Evolutionary conservation across 2,329 filamentous ascomycete genomes (phyloP).

Genomic region (Diplodia scrobiculata): DNA sequence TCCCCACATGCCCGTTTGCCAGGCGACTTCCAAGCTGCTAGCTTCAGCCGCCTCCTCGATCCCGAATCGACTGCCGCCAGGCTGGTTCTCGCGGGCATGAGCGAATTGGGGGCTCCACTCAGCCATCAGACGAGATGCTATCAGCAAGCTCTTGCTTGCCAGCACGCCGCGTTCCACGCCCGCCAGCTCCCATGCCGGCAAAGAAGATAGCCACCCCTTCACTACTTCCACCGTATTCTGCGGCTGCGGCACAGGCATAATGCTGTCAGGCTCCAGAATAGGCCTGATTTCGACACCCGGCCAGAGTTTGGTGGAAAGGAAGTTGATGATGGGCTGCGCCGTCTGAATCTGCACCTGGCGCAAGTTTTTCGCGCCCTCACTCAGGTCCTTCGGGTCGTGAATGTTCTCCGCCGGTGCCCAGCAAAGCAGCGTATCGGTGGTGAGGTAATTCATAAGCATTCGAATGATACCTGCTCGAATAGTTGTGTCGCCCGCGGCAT

Average conservation of each 20-base stretch:
- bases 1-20: slow-evolving; percentile 90
- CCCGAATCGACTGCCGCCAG: slow-evolving; percentile 60
- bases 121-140: slow-evolving; percentile 72
- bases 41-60: slow-evolving; percentile 79
- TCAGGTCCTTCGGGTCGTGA: slow-evolving; percentile 49
- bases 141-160: slow-evolving; percentile 82
- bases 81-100: slow-evolving; percentile 51
- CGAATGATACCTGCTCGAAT: slow-evolving; percentile 66
- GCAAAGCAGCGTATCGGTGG: slow-evolving; percentile 90
- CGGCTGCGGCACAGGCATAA: slow-evolving; percentile 73
- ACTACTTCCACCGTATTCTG: slow-evolving; percentile 76
- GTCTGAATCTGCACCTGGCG: slow-evolving; percentile 71
- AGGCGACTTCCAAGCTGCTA: slow-evolving; percentile 80
- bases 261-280: slow-evolving; percentile 75
- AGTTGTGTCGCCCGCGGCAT: slow-evolving; percentile 54
- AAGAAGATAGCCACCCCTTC: slow-evolving; percentile 70
- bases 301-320: slow-evolving; percentile 74
- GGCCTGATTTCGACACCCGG: slow-evolving; percentile 77
- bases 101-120: slow-evolving; percentile 82
- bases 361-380: slow-evolving; percentile 60
- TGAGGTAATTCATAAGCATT: slow-evolving; percentile 79
- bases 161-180: slow-evolving; percentile 81
- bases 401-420: slow-evolving; percentile 67
- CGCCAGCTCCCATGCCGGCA: slow-evolving; percentile 79
- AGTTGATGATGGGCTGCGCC: slow-evolving; percentile 70